Conservation (phyloP, 495 filamentous ascomycete species). For the Aspergillus hancockii region DNA sequence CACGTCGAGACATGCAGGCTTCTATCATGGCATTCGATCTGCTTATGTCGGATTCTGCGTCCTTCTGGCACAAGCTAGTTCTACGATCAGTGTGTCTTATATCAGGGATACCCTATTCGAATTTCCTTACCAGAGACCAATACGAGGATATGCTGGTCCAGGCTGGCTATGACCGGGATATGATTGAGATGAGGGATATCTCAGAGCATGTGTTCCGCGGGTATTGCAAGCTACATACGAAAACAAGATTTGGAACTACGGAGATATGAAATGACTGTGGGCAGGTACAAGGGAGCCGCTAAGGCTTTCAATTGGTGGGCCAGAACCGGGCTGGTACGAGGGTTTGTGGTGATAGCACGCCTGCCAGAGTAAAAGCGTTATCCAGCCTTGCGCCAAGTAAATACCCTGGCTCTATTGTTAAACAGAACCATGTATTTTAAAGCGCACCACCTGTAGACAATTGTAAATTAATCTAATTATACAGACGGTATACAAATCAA, state of each 20-base stretch:
- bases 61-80: conserved; percentile 25
- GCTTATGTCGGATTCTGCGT: conserved; percentile 24
- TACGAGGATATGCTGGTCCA: conserved; percentile 53
- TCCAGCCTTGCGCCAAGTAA: not conserved
- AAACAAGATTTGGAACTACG: conserved; percentile 30
- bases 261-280: conserved; percentile 38
- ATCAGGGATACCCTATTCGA: conserved; percentile 35
- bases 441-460: not conserved
- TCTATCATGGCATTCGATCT: conserved; percentile 49
- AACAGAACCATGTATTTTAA: not conserved
- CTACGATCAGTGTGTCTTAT: conserved; percentile 35
- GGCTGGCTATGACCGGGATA: conserved; percentile 40
- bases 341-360: conserved; percentile 45
- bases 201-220: conserved; percentile 44
- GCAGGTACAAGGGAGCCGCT: conserved; percentile 36
- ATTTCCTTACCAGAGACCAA: conserved; percentile 54
- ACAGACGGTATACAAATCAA: not conserved
- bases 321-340: conserved; percentile 39
- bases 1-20: conserved; percentile 32
- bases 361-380: not conserved
- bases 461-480: not conserved
- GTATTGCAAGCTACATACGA: conserved; percentile 36
- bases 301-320: conserved; percentile 50
- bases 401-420: too few relatives aligned
- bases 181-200: conserved; percentile 45